A percentile compares a stretch with the other conserved stretches of the same genome.
Evolutionary conservation across 169 alveolate genomes (phyloP).

Genomic region (Besnoitia besnoiti): DNA sequence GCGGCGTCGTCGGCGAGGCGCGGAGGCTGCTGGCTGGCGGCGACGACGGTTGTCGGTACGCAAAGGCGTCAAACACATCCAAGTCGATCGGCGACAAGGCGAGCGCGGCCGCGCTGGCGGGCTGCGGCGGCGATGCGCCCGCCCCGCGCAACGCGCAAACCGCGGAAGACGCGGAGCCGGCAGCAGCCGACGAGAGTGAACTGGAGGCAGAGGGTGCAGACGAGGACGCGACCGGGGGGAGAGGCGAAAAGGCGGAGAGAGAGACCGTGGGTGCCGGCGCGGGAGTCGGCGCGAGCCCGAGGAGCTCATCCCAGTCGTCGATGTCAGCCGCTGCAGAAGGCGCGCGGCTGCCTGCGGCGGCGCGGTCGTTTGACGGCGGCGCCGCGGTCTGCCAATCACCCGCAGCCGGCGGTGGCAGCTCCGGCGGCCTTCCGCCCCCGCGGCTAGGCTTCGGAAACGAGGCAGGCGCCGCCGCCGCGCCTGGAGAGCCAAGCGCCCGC

Average conservation of each 20-base stretch:
- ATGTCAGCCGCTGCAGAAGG: conserved; percentile 16
- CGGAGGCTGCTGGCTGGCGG: neutral
- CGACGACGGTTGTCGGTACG: neutral
- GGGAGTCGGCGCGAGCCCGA: neutral
- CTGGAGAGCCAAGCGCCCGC: too few species aligned
- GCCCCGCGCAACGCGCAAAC: neutral
- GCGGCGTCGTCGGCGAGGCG: neutral
- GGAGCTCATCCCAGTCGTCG: neutral
- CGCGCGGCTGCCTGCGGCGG: too few species aligned
- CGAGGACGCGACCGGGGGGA: too few species aligned
- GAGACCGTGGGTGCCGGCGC: neutral
- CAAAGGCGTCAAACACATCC: neutral
- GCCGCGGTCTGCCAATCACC: too few species aligned
- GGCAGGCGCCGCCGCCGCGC: too few species aligned
- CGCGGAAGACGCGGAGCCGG: neutral
- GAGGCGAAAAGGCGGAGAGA: neutral
- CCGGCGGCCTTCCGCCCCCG: too few species aligned
- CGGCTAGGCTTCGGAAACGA: too few species aligned
- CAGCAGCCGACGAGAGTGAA: neutral
- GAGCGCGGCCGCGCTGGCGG: too few species aligned
- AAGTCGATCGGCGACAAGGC: too few species aligned
- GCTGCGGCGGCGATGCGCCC: neutral
- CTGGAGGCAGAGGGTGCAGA: neutral
- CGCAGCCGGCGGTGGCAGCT: too few species aligned
- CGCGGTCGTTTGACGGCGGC: too few species aligned